A percentile compares a stretch with the other conserved stretches of the same genome.
phyloP scores from a whole-genome alignment of 257 asterid species.

The Solanum chaucha region DNA sequence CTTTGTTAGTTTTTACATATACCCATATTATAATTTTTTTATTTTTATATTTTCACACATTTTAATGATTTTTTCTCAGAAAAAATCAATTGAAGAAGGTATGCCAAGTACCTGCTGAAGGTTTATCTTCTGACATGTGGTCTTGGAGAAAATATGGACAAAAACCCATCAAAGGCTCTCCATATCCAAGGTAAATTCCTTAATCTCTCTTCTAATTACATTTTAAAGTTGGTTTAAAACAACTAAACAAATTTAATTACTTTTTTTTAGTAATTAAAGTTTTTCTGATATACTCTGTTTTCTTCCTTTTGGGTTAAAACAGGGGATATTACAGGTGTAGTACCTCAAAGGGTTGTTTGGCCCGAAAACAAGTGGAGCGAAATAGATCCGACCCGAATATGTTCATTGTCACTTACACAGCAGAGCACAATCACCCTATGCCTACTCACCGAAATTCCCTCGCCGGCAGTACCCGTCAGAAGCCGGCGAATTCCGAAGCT shows the following conservation, averaged over 20 bases:
- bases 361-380: conserved; percentile 94
- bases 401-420: conserved; percentile 80
- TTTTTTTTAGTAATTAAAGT: background rate
- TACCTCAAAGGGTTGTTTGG: conserved; percentile 85
- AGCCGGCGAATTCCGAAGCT: conserved; percentile 21
- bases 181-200: conserved; percentile 63
- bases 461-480: conserved; percentile 79
- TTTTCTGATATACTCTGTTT: background rate
- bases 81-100: conserved; percentile 70
- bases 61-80: conserved; percentile 20
- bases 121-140: conserved; percentile 76
- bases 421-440: conserved; percentile 89
- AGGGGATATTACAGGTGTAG: conserved; percentile 97
- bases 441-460: conserved; percentile 89
- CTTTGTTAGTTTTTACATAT: background rate
- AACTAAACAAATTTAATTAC: too few relatives aligned
- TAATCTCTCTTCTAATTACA: background rate
- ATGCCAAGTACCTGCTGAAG: conserved; percentile 71
- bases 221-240: background rate
- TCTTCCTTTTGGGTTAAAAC: background rate
- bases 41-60: background rate
- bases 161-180: conserved; percentile 92
- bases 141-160: conserved; percentile 99
- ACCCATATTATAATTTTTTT: background rate
- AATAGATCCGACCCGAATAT: conserved; percentile 90